Conservation (phyloP, 768 basidiomycete species). For the Hygrocybe coccinea region DNA sequence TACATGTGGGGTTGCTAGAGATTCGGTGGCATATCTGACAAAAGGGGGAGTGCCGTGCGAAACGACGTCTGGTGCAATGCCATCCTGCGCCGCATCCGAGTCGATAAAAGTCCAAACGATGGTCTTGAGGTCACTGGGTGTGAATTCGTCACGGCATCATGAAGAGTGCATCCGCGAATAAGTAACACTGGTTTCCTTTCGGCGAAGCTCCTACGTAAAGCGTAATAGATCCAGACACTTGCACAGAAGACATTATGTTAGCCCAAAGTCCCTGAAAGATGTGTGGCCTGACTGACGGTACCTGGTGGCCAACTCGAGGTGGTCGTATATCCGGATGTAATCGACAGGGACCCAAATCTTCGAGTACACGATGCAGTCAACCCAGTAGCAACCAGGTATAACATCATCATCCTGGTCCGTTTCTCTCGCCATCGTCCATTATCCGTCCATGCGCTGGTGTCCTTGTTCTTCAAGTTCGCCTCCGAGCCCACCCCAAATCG, state of each 20-base stretch:
- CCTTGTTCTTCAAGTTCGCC: neutral
- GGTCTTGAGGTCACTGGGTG: neutral
- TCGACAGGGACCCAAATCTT: constrained; percentile 13
- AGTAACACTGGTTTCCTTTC: constrained; percentile 15
- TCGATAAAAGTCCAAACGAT: constrained; percentile 13
- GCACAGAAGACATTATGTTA: neutral
- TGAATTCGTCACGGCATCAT: constrained; percentile 13
- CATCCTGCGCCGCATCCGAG: constrained; percentile 8
- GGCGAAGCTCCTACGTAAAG: constrained; percentile 13
- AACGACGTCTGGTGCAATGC: constrained; percentile 13
- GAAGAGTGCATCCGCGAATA: constrained; percentile 19
- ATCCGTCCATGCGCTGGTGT: constrained; percentile 6
- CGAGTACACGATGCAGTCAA: constrained; percentile 1
- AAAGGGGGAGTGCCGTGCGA: constrained; percentile 13
- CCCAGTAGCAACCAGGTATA: constrained; percentile 10
- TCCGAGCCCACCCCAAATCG: too few relatives aligned
- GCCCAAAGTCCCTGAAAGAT: constrained; percentile 1
- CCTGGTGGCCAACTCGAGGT: constrained; percentile 2
- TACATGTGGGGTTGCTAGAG: neutral
- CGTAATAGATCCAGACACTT: constrained; percentile 15
- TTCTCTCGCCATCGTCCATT: constrained; percentile 5
- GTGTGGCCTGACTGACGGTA: constrained; percentile 11
- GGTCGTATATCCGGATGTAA: constrained; percentile 13
- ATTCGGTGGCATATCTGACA: constrained; percentile 11
- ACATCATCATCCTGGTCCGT: constrained; percentile 11